These are phyloP conservation scores for Combretum micranthum DNA, from an alignment of 345 rosid species.

Conservation along the genomic window DNA sequence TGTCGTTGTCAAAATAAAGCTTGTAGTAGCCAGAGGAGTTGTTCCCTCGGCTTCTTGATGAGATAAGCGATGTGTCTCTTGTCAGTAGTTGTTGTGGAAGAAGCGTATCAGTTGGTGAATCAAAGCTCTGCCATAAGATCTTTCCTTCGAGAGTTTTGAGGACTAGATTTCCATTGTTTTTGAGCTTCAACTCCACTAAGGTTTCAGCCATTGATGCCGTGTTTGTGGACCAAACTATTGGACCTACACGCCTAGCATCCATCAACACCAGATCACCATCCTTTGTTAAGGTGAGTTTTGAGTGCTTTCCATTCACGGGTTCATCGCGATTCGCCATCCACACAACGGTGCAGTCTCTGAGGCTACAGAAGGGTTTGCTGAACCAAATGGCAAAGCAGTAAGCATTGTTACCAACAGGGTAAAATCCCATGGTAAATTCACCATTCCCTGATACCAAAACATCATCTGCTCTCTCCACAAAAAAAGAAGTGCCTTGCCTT, in stretches of 20 bases:
- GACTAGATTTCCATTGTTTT: slow-evolving; percentile 27
- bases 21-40: slow-evolving; percentile 22
- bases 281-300: slow-evolving; percentile 1
- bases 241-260: slow-evolving; percentile 9
- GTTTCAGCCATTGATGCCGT: not conserved
- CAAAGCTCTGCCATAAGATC: slow-evolving; percentile 28
- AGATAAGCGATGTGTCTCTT: slow-evolving; percentile 10
- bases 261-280: slow-evolving; percentile 8
- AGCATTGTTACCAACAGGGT: slow-evolving; percentile 20
- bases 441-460: not conserved
- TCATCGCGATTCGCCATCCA: slow-evolving; percentile 15
- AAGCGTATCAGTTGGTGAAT: slow-evolving; percentile 29
- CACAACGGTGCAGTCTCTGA: not conserved
- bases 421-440: slow-evolving; percentile 22
- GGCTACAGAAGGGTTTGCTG: slow-evolving; percentile 3
- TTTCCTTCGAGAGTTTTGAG: not conserved
- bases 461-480: too few relatives aligned
- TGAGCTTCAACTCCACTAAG: slow-evolving; percentile 10
- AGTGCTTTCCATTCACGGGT: slow-evolving; percentile 8
- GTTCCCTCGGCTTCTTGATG: slow-evolving; percentile 8
- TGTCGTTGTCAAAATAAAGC: slow-evolving; percentile 22
- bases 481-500: too few relatives aligned
- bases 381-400: slow-evolving; percentile 21
- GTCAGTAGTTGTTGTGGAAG: slow-evolving; percentile 24
- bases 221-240: slow-evolving; percentile 19